Evolutionary conservation across 73 alveolate species (phyloP).

Genomic region (Loxodes magnus): DNA sequence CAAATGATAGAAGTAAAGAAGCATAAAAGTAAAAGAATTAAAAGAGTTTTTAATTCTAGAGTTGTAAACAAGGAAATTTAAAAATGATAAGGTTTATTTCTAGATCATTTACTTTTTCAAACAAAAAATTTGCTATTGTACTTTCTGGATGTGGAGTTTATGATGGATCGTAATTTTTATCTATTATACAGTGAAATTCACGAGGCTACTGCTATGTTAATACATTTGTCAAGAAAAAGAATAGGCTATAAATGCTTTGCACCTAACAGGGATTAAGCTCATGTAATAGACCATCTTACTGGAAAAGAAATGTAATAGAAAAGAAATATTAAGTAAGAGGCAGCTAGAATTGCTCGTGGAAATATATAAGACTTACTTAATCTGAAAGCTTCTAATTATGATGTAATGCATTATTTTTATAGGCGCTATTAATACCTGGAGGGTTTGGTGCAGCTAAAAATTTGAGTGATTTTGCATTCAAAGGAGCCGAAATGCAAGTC

Average conservation of each 20-base stretch:
- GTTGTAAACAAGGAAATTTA: too few species aligned
- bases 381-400: slow-evolving; percentile 18
- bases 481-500: slow-evolving; percentile 44
- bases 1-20: too few species aligned
- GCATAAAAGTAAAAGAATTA: too few species aligned
- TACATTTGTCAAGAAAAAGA: slow-evolving; percentile 16
- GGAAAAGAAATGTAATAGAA: slow-evolving; percentile 17
- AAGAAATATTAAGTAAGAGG: slow-evolving; percentile 33
- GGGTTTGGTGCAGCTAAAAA: slow-evolving; percentile 64
- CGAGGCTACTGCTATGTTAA: slow-evolving; percentile 31
- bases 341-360: slow-evolving; percentile 61
- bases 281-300: slow-evolving; percentile 33
- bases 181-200: slow-evolving; percentile 22
- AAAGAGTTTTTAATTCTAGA: too few species aligned
- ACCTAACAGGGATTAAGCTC: slow-evolving; percentile 15
- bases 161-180: slow-evolving; percentile 29
- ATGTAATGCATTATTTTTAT: too few species aligned
- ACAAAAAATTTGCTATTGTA: slow-evolving; percentile 34
- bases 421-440: slow-evolving; percentile 52
- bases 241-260: slow-evolving; percentile 18
- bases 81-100: too few species aligned
- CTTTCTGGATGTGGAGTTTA: slow-evolving; percentile 49
- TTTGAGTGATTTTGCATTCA: slow-evolving; percentile 27
- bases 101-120: background rate
- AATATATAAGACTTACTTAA: slow-evolving; percentile 12